Base-by-base conservation (phyloP, 176 grass and related monocot species). In the Triticum monococcum region DNA sequence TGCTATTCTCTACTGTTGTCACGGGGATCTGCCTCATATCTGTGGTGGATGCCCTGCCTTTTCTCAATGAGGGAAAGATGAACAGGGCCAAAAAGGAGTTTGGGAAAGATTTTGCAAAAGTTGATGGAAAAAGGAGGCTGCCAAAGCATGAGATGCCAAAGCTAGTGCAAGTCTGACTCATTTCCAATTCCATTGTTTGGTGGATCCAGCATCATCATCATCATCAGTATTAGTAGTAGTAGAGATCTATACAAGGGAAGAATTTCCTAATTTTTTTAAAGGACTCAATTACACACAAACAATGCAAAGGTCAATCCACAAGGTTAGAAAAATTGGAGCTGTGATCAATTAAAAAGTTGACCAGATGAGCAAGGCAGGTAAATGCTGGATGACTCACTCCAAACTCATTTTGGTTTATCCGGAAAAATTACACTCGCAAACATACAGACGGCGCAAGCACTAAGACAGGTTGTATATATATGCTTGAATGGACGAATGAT, bases 131-230 rank as follows among this genome's bases (percentile, higher is more conserved):
- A 8, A 37, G 50, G 60, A 24, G 77, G 40, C 9, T 66, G 23
- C 50, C 43, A 85, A 89, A 86, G 85, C 88, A 93, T 90, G 85
- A 88, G 85, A 93, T 88, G 81, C 85, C 85, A 82, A 88, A 88
- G 78, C 16, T 90, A 90, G 88, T 93, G 88, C 81, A 75, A 82
- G 33, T 79, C 88, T 87, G 85, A 93, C 88, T 93, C 88, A 88
- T 85, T 81, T 56, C 81, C 88, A 90, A 61, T 82, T 50, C 66
- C 82, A 82, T 43, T 32, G 36, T 77, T 72, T 89, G 75, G 87
- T 87, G 85, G 88, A 89, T 57, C 57, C 71, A 52, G 57, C 81
- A 85, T 81, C 85, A 93, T 67, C 77, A 59, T 50, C 81, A 85
- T 85, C 82, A 93, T 67, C 72, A 57, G 4, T 14, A 52, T 52